Evolutionary conservation across 169 alveolate species (phyloP), one percentile per base, ranked within the genome.

Genomic region (Pseudocohnilembus persalinus): DNA sequence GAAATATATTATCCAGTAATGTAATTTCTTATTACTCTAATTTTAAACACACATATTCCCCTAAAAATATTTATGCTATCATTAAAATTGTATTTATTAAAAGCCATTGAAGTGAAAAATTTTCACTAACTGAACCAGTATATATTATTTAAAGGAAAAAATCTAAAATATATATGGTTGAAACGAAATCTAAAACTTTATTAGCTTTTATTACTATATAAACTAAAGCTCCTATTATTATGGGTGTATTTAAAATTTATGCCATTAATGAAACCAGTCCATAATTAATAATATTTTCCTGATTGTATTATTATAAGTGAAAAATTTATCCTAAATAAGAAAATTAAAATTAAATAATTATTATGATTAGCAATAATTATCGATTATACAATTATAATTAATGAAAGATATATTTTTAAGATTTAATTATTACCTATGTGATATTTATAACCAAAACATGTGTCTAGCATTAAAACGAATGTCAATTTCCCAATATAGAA

Each of bases 11-110:
- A 77, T 77, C 82, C 33, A 77, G 63, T 33, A 77, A 77, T 29
- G 30, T 77, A 0, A 77, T 77, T 77, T 77, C 82, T 0, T 33
- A 33, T 30, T 77, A 33, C 27, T 77, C 82, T 31, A 77, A 25
- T 77, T 77, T 77, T 20, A 77, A 28, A 27, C 82, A 77, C 20
- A 77, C 72, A 77, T 77, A 77, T 77, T 77, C 82, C 20, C 82
- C 82, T 29, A 72, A 27, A 25, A 77, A 30, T 15, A 77, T 68
- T 77, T 64, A 31, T n/a, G 33, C 72, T 26, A 77, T 15, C 16
- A 77, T 28, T 0, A 77, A 33, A 31, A 77, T 63, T 0, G 73
- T 72, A 33, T 77, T 77, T 0, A 77, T 77, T 0, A 77, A n/a
- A 25, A 77, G 6, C 82, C 82, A 77, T 29, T 75, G 31, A 0